Evolutionary conservation across 768 basidiomycete genomes (phyloP), one percentile per base, ranked within the genome.

Genomic region (Fistulinella prunicolor): DNA sequence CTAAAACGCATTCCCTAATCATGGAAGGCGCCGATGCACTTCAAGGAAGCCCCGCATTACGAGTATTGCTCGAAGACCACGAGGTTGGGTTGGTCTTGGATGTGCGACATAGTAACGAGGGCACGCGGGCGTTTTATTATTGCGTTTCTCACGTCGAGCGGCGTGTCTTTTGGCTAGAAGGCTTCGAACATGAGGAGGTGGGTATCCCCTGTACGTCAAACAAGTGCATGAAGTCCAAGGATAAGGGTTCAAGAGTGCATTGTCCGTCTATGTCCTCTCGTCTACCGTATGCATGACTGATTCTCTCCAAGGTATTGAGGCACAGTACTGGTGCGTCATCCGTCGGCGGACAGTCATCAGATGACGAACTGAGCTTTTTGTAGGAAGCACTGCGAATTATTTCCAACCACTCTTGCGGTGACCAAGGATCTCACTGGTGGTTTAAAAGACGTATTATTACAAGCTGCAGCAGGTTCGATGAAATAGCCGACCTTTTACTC

Each of bases 331-430:
- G 64, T 68, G 40, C 51, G 66, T 8, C 4, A 1, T 16, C 5
- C 5, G 22, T n/a, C 9, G 6, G 4, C 10, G 12, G 24, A 23
- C n/a, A 16, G 21, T 1, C 9, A 10, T 3, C 6, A 13, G 17
- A 22, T 37, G 19, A 44, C 28, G 26, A 16, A 45, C n/a, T 1
- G 2, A 4, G 14, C 17, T 13, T 9, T 17, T 14, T 29, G 30
- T 36, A 66, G 64, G 64, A 63, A 50, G 37, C 66, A 66, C 37
- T 66, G 66, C 36, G 66, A 66, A 37, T 38, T 66, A 8, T 66
- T 66, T 41, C 64, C 64, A 22, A 66, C 53, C 19, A 53, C 46
- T 6, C 54, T 64, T 10, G 16, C 34, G 6, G 45, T 66, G 38
- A 59, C 61, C 17, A 55, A 53, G 34, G 37, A 51, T 2, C 29